Conservation (phyloP, 2,329 filamentous ascomycete species). For the Dactylonectria estremocensis region DNA sequence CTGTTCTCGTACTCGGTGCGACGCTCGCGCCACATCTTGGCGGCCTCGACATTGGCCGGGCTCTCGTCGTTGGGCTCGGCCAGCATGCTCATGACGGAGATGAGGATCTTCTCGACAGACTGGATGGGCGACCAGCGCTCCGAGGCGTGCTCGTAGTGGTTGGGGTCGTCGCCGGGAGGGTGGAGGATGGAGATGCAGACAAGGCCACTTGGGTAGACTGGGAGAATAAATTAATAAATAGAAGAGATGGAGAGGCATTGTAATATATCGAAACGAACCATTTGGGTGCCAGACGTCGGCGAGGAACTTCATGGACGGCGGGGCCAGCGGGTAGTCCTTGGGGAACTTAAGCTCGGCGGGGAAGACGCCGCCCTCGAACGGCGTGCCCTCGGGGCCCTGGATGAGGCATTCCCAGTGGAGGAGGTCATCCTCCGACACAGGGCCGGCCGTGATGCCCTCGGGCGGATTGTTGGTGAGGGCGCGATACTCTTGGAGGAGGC, state of each 20-base stretch:
- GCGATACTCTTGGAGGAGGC: slow-evolving; percentile 97
- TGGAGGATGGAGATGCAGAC: slow-evolving; percentile 99
- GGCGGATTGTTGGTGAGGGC: slow-evolving; percentile 93
- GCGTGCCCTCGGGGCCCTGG: slow-evolving; percentile 94
- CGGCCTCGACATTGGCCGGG: slow-evolving; percentile 95
- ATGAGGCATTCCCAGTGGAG: slow-evolving; percentile 98
- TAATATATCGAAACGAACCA: slow-evolving; percentile 66
- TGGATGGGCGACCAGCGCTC: slow-evolving; percentile 98
- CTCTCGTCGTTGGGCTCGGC: slow-evolving; percentile 97
- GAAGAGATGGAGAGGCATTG: slow-evolving; percentile 3
- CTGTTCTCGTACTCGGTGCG: slow-evolving; percentile 87
- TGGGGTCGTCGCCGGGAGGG: slow-evolving; percentile 95
- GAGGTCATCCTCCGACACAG: slow-evolving; percentile 93
- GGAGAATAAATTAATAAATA: neutral
- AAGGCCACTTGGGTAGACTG: slow-evolving; percentile 91
- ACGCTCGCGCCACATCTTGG: slow-evolving; percentile 94
- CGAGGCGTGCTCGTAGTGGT: slow-evolving; percentile 96
- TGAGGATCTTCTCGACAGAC: slow-evolving; percentile 96
- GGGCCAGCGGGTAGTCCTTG: slow-evolving; percentile 95
- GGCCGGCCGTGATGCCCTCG: slow-evolving; percentile 97
- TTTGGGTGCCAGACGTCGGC: slow-evolving; percentile 98
- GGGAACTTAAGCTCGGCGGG: slow-evolving; percentile 96
- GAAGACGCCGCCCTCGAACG: slow-evolving; percentile 96
- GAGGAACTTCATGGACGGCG: slow-evolving; percentile 95
- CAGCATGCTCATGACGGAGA: slow-evolving; percentile 98